Conservation (phyloP, 108 stramenopile genomes). For the Bacterosira constricta region DNA sequence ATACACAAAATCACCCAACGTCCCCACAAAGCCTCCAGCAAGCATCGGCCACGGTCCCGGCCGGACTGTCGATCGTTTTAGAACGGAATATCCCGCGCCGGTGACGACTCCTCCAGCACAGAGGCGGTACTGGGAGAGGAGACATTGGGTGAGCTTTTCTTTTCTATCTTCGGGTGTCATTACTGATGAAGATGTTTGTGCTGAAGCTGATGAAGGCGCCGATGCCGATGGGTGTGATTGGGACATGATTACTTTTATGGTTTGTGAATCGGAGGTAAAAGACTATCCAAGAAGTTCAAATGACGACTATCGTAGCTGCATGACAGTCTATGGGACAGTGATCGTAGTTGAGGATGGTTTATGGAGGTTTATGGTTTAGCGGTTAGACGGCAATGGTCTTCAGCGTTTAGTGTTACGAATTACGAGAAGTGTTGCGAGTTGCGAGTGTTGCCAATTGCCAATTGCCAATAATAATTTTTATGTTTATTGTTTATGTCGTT, state of each 20-base stretch:
- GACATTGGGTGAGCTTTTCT: slow-evolving; percentile 34
- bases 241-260: neutral
- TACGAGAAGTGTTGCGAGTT: too few species aligned
- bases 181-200: neutral
- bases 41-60: slow-evolving; percentile 47
- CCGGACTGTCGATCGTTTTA: slow-evolving; percentile 4
- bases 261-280: neutral
- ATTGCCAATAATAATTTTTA: too few species aligned
- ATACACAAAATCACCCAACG: slow-evolving; percentile 45
- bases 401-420: too few species aligned
- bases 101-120: slow-evolving; percentile 39
- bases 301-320: too few species aligned
- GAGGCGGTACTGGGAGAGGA: slow-evolving; percentile 45
- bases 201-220: too few species aligned
- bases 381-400: too few species aligned
- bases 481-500: too few species aligned
- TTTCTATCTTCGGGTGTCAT: neutral
- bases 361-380: too few species aligned
- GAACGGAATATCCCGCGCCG: slow-evolving; percentile 26
- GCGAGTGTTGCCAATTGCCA: too few species aligned
- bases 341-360: too few species aligned
- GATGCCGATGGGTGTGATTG: neutral
- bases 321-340: too few species aligned
- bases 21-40: slow-evolving; percentile 47
- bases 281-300: neutral